A percentile compares a stretch with the other conserved stretches of the same genome.
These are phyloP conservation scores for Podospora fimiseda DNA, from an alignment of 495 filamentous ascomycete species.

Conservation along the genomic window DNA sequence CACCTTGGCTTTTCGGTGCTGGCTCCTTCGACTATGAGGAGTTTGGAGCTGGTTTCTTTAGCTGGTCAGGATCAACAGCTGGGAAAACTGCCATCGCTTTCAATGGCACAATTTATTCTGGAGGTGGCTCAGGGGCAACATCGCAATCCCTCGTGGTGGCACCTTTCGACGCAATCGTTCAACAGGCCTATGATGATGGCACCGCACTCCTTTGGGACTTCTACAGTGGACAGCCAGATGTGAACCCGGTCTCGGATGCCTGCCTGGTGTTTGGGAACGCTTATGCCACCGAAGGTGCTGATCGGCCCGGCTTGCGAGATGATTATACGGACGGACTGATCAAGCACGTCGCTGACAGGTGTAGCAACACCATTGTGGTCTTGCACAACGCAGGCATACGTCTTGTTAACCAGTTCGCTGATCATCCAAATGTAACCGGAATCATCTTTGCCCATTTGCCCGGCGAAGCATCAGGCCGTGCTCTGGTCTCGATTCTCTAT, in stretches of 20 bases:
- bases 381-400: slow-evolving; percentile 55
- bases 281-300: slow-evolving; percentile 50
- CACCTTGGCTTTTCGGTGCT: slow-evolving; percentile 38
- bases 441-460: slow-evolving; percentile 57
- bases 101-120: slow-evolving; percentile 50
- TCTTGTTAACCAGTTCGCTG: slow-evolving; percentile 52
- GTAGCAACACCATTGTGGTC: slow-evolving; percentile 57
- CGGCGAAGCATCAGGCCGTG: slow-evolving; percentile 53
- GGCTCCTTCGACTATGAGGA: slow-evolving; percentile 25
- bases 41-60: slow-evolving; percentile 15
- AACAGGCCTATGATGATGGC: slow-evolving; percentile 48
- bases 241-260: slow-evolving; percentile 52
- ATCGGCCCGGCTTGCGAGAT: slow-evolving; percentile 36
- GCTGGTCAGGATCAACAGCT: neutral
- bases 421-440: slow-evolving; percentile 58
- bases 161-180: slow-evolving; percentile 54
- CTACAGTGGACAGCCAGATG: slow-evolving; percentile 30
- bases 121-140: slow-evolving; percentile 55
- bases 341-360: slow-evolving; percentile 46
- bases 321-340: slow-evolving; percentile 54
- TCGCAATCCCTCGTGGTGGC: slow-evolving; percentile 47
- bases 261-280: slow-evolving; percentile 61
- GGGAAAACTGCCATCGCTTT: slow-evolving; percentile 27
- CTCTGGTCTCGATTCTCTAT: slow-evolving; percentile 53
- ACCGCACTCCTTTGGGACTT: slow-evolving; percentile 48